A percentile compares a stretch with the other conserved stretches of the same genome.
These are phyloP conservation scores for Phialemoniopsis sp. DNA, from an alignment of 2,329 filamentous ascomycete species.

Conservation along the genomic window DNA sequence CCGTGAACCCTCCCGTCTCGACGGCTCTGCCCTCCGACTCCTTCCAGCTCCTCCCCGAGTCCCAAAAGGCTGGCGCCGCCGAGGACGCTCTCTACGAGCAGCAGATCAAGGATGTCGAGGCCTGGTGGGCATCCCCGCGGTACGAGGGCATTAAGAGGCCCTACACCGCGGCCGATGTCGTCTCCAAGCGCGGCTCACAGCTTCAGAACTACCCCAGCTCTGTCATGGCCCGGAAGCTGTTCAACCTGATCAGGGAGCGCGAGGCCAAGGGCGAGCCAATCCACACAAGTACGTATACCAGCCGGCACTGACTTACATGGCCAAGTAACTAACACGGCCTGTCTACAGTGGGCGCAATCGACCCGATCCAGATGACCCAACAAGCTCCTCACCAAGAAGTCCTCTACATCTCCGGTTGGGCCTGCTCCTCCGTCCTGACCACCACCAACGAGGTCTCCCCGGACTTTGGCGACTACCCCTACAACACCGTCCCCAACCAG, in stretches of 20 bases:
- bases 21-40: constrained; percentile 63
- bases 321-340: constrained; percentile 10
- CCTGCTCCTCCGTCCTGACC: constrained; percentile 89
- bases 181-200: constrained; percentile 86
- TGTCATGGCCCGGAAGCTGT: constrained; percentile 91
- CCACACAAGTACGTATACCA: constrained; percentile 70
- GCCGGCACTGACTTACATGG: background rate
- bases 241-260: constrained; percentile 79
- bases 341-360: constrained; percentile 82
- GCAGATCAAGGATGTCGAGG: constrained; percentile 78
- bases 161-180: constrained; percentile 86
- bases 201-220: constrained; percentile 89
- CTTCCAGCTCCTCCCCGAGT: constrained; percentile 79
- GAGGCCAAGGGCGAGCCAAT: constrained; percentile 78
- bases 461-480: constrained; percentile 97
- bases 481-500: constrained; percentile 98
- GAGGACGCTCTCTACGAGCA: constrained; percentile 84
- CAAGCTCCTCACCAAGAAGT: constrained; percentile 95
- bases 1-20: constrained; percentile 59
- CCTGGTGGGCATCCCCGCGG: constrained; percentile 85
- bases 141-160: constrained; percentile 88
- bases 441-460: constrained; percentile 95
- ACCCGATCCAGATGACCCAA: constrained; percentile 99
- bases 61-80: constrained; percentile 70
- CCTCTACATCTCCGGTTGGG: constrained; percentile 95